Evolutionary conservation across 2,329 filamentous ascomycete species (phyloP), one percentile per base, ranked within the genome.

Genomic region (Xylariaceae sp.): DNA sequence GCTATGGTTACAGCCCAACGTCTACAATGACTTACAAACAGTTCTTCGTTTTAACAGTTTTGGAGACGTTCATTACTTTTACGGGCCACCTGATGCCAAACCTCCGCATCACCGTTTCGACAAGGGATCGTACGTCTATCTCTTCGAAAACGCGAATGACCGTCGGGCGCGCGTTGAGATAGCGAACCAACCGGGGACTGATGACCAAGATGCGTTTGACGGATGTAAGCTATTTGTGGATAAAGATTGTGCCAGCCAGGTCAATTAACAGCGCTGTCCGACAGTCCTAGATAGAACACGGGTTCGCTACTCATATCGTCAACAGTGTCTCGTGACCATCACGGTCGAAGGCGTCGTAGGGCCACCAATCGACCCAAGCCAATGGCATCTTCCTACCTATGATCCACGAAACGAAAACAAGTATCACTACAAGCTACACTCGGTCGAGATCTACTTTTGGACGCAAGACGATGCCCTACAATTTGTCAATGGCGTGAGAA

Each of bases 21-120:
- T 22, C 50, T 55, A 43, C 19, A 44, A 34, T 39, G 19, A 60
- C 52, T 60, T 45, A 64, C 70, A 59, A 66, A 57, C 54, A n/a
- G 34, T 22, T 18, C 22, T 50, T 42, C 14, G 34, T 28, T 1
- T 7, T 42, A 13, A 57, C 57, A 92, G 88, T 63, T 91, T 89
- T 64, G 87, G 82, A 57, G 89, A 93, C 64, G 68, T 91, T 48
- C 89, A 92, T 69, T 92, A 91, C 70, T 90, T 84, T 70, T 90
- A 91, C 71, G 79, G 81, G 22, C 79, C 84, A n/a, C 84, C 86
- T 2, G 77, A 78, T 6, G 75, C 79, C 51, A 83, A 79, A 51
- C 88, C 88, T 31, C 82, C 79, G n/a, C 89, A 92, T 68, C 87
- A 92, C 69, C 84, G 88, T 47, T 92, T 93, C 69, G 86, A 90